Percentiles rank a stretch among this genome's conserved stretches.
Evolutionary conservation across 805 yeast genomes (phyloP).

Genomic region (Wickerhamomyces strasburgensis): DNA sequence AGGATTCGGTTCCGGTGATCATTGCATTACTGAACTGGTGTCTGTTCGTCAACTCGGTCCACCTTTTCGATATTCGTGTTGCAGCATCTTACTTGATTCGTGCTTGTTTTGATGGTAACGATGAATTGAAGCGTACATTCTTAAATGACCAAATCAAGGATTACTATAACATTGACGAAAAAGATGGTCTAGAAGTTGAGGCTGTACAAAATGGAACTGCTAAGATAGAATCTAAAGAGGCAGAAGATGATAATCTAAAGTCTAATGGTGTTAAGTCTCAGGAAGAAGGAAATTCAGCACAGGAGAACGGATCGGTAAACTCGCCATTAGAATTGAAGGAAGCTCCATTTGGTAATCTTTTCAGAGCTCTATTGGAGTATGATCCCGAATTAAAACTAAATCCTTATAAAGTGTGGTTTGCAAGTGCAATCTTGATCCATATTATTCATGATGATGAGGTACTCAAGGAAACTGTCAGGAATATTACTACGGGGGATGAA

Average conservation of each 20-base stretch:
- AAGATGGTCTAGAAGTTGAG: conserved; percentile 20
- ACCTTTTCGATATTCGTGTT: conserved; percentile 73
- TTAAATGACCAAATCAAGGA: conserved; percentile 57
- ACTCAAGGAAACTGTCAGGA: conserved; percentile 42
- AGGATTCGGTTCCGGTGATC: conserved; percentile 56
- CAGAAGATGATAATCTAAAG: not conserved
- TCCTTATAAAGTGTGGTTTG: conserved; percentile 86
- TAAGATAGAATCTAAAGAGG: not conserved
- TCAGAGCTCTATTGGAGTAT: conserved; percentile 68
- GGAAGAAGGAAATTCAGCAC: too few species aligned
- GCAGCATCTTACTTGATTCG: conserved; percentile 64
- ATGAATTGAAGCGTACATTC: conserved; percentile 56
- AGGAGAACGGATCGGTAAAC: too few species aligned
- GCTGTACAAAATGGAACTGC: not conserved
- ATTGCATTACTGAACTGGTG: conserved; percentile 81
- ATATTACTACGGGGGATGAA: conserved; percentile 53
- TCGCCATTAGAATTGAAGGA: conserved; percentile 9
- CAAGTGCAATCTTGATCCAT: conserved; percentile 58
- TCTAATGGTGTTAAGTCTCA: too few species aligned
- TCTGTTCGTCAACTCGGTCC: conserved; percentile 72
- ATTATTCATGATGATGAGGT: conserved; percentile 53
- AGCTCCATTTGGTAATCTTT: conserved; percentile 52
- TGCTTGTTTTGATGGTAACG: conserved; percentile 63
- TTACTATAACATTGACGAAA: conserved; percentile 27
- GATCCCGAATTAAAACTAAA: conserved; percentile 68